Evolutionary conservation across 768 basidiomycete genomes (phyloP), one percentile per base, ranked within the genome.

Genomic region (Mrakia gelida): DNA sequence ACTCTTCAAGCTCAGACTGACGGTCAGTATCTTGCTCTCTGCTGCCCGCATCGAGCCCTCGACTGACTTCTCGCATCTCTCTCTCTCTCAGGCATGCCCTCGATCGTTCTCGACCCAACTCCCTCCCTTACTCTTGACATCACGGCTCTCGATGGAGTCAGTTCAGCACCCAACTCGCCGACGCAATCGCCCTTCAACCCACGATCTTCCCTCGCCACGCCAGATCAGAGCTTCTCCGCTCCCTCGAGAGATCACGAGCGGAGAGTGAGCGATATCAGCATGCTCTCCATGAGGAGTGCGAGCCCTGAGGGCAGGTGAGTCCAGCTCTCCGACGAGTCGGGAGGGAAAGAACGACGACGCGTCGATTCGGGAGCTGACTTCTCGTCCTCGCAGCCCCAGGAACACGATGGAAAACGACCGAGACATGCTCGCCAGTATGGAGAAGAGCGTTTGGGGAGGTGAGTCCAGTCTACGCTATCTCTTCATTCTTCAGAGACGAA

Each of bases 401-500:
- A n/a, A 21, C 38, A 49, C 28, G 30, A n/a, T 38, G 43, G 68
- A 43, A 28, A 49, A 11, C 38, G 68, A 71, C 21, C 41, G 41
- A 26, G n/a, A 72, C 11, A 41, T 72, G 15, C 45, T 72, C 26
- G 52, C 21, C 2, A 72, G 45, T n/a, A 72, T 72, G 71, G 30
- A 72, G 71, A 52, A n/a, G 52, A 72, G 71, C 28, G 71, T 72
- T 23, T 72, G 71, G 71, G 71, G 71, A 28, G 71, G 71, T 65
- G 0, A 38, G 63, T 65, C 30, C 18, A 7, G 63, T 65, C 30
- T 6, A 7, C 3, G 1, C 32, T 32, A 13, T 2, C 3, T 30
- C 32, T 32, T 30, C 1, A 4, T 34, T 65, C 32, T 38, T 21
- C 30, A 18, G 7, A 32, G 26, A 6, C 63, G 63, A 65, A 13